These are phyloP conservation scores for Anthostomella pinea DNA, from an alignment of 2,329 filamentous ascomycete species.

Conservation along the genomic window DNA sequence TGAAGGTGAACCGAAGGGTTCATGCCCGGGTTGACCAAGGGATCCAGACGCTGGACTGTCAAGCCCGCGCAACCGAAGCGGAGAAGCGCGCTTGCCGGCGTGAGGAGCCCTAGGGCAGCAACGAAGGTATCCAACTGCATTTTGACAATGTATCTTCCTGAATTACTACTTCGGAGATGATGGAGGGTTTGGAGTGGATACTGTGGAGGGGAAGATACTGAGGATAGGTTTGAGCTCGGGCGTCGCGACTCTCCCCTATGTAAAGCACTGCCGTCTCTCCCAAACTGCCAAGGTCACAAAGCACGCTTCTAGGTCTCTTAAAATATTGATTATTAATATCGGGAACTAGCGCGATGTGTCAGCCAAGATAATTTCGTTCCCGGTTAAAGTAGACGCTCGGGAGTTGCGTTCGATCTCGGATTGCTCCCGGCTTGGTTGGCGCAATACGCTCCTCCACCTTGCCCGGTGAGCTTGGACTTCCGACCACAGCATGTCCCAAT, in stretches of 20 bases:
- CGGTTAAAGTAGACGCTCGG: constrained; percentile 29
- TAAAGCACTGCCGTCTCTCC: constrained; percentile 20
- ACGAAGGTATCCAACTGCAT: constrained; percentile 13
- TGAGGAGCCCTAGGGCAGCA: constrained; percentile 13
- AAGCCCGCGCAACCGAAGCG: constrained; percentile 29
- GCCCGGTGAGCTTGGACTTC: too few relatives aligned
- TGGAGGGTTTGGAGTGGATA: constrained; percentile 1
- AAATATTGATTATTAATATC: constrained; percentile 27
- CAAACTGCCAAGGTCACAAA: constrained; percentile 10
- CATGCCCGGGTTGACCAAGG: constrained; percentile 41
- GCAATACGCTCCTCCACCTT: too few relatives aligned
- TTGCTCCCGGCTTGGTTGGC: too few relatives aligned
- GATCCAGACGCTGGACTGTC: constrained; percentile 36
- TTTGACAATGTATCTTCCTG: neutral
- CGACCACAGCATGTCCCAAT: too few relatives aligned
- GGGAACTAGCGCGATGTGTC: constrained; percentile 25
- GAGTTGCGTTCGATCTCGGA: constrained; percentile 17
- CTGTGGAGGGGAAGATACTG: constrained; percentile 1
- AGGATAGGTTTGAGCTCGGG: constrained; percentile 12
- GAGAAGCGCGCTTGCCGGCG: constrained; percentile 23
- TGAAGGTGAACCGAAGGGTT: constrained; percentile 57
- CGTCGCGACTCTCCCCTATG: constrained; percentile 4
- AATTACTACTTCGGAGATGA: too few relatives aligned
- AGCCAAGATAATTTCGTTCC: constrained; percentile 21
- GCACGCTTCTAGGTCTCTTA: constrained; percentile 18